phyloP scores from a whole-genome alignment of 768 basidiomycete genomes.

The Grammothele lineata region DNA sequence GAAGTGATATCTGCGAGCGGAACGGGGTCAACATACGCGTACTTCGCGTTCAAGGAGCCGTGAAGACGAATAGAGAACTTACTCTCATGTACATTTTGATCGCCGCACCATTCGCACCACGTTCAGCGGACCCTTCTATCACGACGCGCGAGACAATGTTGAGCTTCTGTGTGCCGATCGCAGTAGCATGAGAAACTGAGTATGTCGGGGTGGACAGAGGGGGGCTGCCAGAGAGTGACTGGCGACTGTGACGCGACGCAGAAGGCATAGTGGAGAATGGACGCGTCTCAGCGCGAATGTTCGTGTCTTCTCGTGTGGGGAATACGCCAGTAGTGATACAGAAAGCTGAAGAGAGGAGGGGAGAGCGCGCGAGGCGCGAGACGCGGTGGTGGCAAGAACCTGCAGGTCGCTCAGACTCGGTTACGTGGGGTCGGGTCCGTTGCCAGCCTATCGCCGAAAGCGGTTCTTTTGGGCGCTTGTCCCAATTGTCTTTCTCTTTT shows the following conservation, averaged over 20 bases:
- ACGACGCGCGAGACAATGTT: slow-evolving; percentile 73
- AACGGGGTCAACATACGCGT: background rate
- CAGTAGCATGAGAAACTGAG: slow-evolving; percentile 17
- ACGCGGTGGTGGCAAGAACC: slow-evolving; percentile 10
- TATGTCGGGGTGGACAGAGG: slow-evolving; percentile 24
- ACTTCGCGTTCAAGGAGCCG: background rate
- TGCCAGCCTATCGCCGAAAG: slow-evolving; percentile 2
- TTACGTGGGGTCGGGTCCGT: too few species aligned
- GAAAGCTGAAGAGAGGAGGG: background rate
- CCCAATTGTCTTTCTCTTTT: slow-evolving; percentile 11
- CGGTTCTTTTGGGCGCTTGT: background rate
- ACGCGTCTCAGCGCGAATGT: slow-evolving; percentile 12
- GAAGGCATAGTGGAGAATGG: slow-evolving; percentile 4
- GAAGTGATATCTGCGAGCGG: slow-evolving; percentile 52
- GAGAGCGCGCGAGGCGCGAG: background rate
- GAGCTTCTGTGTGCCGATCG: slow-evolving; percentile 36
- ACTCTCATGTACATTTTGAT: slow-evolving; percentile 81
- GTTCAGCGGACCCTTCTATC: slow-evolving; percentile 70
- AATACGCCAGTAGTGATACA: background rate
- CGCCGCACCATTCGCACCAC: slow-evolving; percentile 57
- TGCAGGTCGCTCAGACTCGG: too few species aligned
- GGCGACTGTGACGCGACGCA: slow-evolving; percentile 24
- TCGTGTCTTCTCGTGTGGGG: background rate
- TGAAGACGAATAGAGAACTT: slow-evolving; percentile 12
- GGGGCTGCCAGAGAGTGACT: slow-evolving; percentile 25